Evolutionary conservation across 1,139 yeast genomes (phyloP).

Genomic region (Blastobotrys indianensis): DNA sequence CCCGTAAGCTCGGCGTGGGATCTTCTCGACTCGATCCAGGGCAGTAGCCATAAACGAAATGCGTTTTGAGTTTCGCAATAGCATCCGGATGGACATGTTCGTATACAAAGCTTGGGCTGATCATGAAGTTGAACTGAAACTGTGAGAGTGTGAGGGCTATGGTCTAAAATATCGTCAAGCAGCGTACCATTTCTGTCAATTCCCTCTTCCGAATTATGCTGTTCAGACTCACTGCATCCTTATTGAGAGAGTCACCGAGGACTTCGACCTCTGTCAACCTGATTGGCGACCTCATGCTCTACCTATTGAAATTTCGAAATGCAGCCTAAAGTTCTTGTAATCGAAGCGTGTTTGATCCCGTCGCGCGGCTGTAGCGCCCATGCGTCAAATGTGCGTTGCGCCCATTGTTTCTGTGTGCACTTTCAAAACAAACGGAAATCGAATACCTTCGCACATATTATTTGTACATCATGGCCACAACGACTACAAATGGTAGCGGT

Average conservation of each 20-base stretch:
- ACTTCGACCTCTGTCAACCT: slow-evolving; percentile 1
- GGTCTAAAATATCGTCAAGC: background rate
- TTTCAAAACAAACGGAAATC: no score
- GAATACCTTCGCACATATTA: no score
- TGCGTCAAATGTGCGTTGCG: no score
- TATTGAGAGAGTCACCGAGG: background rate
- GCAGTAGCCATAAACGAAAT: slow-evolving; percentile 25
- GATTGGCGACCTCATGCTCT: slow-evolving; percentile 6
- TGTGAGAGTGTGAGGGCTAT: background rate
- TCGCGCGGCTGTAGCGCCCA: no score
- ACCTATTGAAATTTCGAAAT: no score
- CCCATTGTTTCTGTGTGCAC: no score
- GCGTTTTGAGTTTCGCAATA: slow-evolving; percentile 17
- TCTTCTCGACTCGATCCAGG: slow-evolving; percentile 7
- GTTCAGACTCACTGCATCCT: slow-evolving; percentile 3
- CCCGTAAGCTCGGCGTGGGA: slow-evolving; percentile 7
- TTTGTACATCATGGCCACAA: no score
- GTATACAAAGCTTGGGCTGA: slow-evolving; percentile 26
- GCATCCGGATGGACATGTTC: slow-evolving; percentile 19
- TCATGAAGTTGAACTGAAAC: slow-evolving; percentile 32
- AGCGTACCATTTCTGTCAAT: slow-evolving; percentile 8
- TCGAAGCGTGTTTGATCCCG: no score
- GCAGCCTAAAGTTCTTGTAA: no score
- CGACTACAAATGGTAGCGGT: no score
- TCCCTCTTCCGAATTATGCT: slow-evolving; percentile 5